Percentiles rank a stretch among this genome's conserved stretches.
These are phyloP conservation scores for Chytriomyces sp. DNA, from an alignment of 192 early-diverging fungal genomes.

Conservation along the genomic window DNA sequence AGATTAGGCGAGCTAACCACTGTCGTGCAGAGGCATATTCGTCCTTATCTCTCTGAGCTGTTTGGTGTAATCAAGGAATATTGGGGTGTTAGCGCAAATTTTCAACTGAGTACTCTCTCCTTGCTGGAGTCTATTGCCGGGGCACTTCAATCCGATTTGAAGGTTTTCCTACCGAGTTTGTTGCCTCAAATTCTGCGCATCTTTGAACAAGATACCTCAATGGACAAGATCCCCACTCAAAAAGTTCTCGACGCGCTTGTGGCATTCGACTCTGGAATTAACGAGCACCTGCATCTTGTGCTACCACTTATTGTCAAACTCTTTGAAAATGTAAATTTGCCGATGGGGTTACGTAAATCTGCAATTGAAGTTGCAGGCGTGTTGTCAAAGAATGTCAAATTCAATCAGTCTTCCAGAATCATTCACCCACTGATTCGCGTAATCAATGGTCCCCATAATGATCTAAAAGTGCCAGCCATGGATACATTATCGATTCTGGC, in stretches of 20 bases:
- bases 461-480: conserved; percentile 65
- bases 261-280: conserved; percentile 69
- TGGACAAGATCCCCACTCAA: conserved; percentile 41
- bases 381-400: conserved; percentile 57
- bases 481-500: conserved; percentile 75
- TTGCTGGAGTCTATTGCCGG: conserved; percentile 74
- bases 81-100: conserved; percentile 56
- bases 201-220: conserved; percentile 63
- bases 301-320: conserved; percentile 72
- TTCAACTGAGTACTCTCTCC: conserved; percentile 69
- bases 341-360: conserved; percentile 52
- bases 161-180: conserved; percentile 68
- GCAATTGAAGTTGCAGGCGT: conserved; percentile 71
- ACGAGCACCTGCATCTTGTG: conserved; percentile 81
- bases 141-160: conserved; percentile 77
- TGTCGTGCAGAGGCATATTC: conserved; percentile 75
- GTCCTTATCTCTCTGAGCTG: conserved; percentile 71
- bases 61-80: conserved; percentile 70
- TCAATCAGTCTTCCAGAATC: conserved; percentile 78
- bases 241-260: conserved; percentile 68
- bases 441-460: conserved; percentile 22
- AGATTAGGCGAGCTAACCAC: conserved; percentile 68
- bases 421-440: conserved; percentile 63
- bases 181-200: conserved; percentile 72
- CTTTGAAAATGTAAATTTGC: conserved; percentile 65